A percentile compares a stretch with the other conserved stretches of the same genome.
phyloP scores from a whole-genome alignment of 208 protist species.

The Leishmania braziliensis region DNA sequence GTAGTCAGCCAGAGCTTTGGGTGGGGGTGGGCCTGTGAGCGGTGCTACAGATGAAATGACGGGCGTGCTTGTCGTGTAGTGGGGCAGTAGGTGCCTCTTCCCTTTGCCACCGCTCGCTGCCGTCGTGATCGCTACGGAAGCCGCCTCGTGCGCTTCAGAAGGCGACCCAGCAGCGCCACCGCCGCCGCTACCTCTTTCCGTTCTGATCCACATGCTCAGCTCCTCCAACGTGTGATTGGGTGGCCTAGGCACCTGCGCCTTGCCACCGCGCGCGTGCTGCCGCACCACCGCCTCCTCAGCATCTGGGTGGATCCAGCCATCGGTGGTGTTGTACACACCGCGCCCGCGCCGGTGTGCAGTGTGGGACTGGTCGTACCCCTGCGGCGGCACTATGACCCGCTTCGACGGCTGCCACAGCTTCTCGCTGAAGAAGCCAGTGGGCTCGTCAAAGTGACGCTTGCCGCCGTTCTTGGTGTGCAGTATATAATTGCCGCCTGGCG shows the following conservation, averaged over 20 bases:
- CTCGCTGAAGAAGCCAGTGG: conserved; percentile 35
- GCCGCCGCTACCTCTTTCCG: not conserved
- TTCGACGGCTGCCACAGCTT: conserved; percentile 35
- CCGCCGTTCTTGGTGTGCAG: conserved; percentile 68
- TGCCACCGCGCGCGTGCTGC: conserved; percentile 25
- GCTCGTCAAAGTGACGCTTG: conserved; percentile 72
- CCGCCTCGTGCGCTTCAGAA: not conserved
- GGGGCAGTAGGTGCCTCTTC: conserved; percentile 3
- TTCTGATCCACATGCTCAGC: conserved; percentile 46
- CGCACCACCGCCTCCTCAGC: conserved; percentile 23
- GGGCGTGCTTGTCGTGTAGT: not conserved
- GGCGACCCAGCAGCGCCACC: not conserved
- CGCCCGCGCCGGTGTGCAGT: conserved; percentile 24
- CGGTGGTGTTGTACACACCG: conserved; percentile 35
- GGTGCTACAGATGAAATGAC: not conserved
- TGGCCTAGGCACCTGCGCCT: conserved; percentile 51
- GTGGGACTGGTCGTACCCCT: conserved; percentile 9
- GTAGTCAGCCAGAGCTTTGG: conserved; percentile 16
- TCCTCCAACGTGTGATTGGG: conserved; percentile 57
- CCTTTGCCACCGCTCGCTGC: not conserved
- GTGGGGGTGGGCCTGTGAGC: conserved; percentile 2
- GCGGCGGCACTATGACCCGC: conserved; percentile 17
- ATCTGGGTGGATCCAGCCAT: conserved; percentile 32
- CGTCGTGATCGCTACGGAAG: not conserved
- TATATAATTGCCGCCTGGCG: conserved; percentile 50